phyloP scores from a whole-genome alignment of 352 stramenopile species.

The Globisporangium paroecandrum region DNA sequence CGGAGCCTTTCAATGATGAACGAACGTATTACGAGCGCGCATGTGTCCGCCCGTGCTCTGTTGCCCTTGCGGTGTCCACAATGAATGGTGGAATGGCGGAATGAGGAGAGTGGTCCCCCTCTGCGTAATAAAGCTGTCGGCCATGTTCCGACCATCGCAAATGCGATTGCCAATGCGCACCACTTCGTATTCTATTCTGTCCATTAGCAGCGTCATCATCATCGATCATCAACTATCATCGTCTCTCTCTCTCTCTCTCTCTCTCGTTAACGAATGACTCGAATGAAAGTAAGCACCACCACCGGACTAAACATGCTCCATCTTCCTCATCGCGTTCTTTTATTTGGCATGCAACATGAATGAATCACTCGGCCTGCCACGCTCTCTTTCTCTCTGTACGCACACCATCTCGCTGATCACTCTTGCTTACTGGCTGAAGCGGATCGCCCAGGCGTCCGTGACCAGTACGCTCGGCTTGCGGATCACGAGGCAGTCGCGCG shows the following conservation, averaged over 20 bases:
- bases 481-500: slow-evolving; percentile 65
- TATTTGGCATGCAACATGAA: not conserved
- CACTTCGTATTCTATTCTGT: not conserved
- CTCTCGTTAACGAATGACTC: not conserved
- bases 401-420: not conserved
- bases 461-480: slow-evolving; percentile 78
- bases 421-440: slow-evolving; percentile 34
- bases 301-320: not conserved
- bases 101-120: not conserved
- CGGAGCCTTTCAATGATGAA: not conserved
- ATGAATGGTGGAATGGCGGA: not conserved
- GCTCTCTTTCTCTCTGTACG: slow-evolving; percentile 4
- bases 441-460: slow-evolving; percentile 68
- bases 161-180: not conserved
- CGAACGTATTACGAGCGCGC: not conserved
- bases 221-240: not conserved
- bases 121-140: not conserved
- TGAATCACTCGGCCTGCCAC: not conserved
- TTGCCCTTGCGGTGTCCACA: not conserved
- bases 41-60: not conserved
- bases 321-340: not conserved
- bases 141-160: not conserved
- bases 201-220: not conserved
- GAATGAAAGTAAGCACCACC: slow-evolving; percentile 1
- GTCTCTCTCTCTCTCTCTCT: too few relatives aligned